Evolutionary conservation across 305 asterid genomes (phyloP).

Genomic region (Euphrasia arctica): DNA sequence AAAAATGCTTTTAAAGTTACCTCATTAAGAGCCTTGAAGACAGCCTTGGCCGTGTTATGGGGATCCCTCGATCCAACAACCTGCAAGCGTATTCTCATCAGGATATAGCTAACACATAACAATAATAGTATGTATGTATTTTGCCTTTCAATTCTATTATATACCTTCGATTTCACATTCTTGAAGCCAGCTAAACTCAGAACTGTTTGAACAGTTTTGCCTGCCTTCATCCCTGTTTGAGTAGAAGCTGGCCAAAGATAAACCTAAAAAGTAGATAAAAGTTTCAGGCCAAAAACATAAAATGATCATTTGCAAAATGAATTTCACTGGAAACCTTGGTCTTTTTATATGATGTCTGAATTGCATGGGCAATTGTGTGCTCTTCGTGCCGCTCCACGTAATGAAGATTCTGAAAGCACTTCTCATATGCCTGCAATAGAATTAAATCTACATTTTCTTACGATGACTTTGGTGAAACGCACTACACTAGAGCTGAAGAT

Average conservation of each 20-base stretch:
- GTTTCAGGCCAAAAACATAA: background rate
- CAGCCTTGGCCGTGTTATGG: slow-evolving; percentile 85
- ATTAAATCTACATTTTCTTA: slow-evolving; percentile 6
- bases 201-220: slow-evolving; percentile 74
- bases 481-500: slow-evolving; percentile 12
- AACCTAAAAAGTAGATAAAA: slow-evolving; percentile 42
- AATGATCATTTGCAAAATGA: slow-evolving; percentile 20
- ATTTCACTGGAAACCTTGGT: slow-evolving; percentile 63
- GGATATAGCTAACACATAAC: slow-evolving; percentile 7
- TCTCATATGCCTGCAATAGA: slow-evolving; percentile 74
- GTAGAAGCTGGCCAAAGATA: slow-evolving; percentile 95
- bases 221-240: slow-evolving; percentile 85
- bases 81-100: slow-evolving; percentile 35
- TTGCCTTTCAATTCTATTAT: slow-evolving; percentile 3
- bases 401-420: slow-evolving; percentile 94
- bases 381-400: slow-evolving; percentile 80
- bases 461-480: slow-evolving; percentile 8
- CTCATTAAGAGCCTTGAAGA: slow-evolving; percentile 89
- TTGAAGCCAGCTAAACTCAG: slow-evolving; percentile 84
- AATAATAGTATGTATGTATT: background rate
- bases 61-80: slow-evolving; percentile 95
- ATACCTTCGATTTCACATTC: slow-evolving; percentile 94
- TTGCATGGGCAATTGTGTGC: slow-evolving; percentile 92
- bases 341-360: slow-evolving; percentile 79
- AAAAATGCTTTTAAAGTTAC: slow-evolving; percentile 37